phyloP scores from a whole-genome alignment of 179 eudicot species.

The Drosera spatulata region DNA sequence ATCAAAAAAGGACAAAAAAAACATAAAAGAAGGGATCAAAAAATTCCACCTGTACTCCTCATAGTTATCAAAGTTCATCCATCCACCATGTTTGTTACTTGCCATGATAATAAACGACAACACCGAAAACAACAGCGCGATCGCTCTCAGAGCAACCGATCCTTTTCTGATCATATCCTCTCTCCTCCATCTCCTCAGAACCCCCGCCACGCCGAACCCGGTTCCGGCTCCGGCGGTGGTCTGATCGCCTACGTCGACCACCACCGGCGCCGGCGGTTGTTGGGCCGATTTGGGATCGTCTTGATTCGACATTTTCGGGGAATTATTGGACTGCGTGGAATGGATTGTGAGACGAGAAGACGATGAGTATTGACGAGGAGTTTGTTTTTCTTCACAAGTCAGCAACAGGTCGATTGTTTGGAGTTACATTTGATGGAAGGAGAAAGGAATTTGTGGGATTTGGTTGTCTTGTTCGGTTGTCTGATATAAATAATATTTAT shows the following conservation, averaged over 20 bases:
- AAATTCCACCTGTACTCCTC: slow-evolving; percentile 31
- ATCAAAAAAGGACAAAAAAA: neutral
- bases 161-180: slow-evolving; percentile 41
- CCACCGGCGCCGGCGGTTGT: slow-evolving; percentile 17
- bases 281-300: too few relatives aligned
- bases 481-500: too few relatives aligned
- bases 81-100: slow-evolving; percentile 30
- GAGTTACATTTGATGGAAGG: too few relatives aligned
- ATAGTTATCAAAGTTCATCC: slow-evolving; percentile 21
- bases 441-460: too few relatives aligned
- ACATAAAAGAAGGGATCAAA: too few relatives aligned
- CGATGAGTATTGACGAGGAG: too few relatives aligned
- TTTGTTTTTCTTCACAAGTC: too few relatives aligned
- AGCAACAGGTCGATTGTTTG: too few relatives aligned
- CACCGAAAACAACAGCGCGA: slow-evolving; percentile 43
- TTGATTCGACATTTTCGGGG: too few relatives aligned
- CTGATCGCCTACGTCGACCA: slow-evolving; percentile 29
- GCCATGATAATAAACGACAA: slow-evolving; percentile 58
- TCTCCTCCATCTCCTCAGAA: slow-evolving; percentile 34
- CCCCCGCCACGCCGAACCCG: slow-evolving; percentile 28
- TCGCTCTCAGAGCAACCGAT: slow-evolving; percentile 20
- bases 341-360: too few relatives aligned
- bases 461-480: too few relatives aligned
- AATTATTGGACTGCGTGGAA: too few relatives aligned
- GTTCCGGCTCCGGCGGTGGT: slow-evolving; percentile 4